Conservation (phyloP, 495 filamentous ascomycete species). For the Filosporella fistucella region DNA sequence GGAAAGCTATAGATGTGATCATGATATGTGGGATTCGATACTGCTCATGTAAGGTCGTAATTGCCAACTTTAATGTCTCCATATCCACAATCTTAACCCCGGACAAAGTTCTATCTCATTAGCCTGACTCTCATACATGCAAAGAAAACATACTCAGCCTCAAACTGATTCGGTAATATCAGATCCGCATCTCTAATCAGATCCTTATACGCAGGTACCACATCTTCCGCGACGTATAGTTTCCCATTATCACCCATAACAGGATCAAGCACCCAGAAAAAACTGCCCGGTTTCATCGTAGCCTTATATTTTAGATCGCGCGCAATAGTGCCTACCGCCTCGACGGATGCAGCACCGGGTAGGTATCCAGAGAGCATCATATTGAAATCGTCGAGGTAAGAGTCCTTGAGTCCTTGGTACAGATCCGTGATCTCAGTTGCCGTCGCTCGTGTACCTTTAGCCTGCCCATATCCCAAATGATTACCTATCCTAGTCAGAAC, state of each 20-base stretch:
- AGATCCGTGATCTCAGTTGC: conserved; percentile 80
- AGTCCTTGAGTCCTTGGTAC: conserved; percentile 78
- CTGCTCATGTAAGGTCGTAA: conserved; percentile 68
- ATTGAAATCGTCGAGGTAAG: conserved; percentile 78
- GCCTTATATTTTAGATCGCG: conserved; percentile 69
- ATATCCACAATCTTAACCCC: conserved; percentile 77
- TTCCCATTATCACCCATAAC: conserved; percentile 96
- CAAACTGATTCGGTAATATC: conserved; percentile 94
- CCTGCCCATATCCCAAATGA: conserved; percentile 84
- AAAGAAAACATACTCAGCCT: conserved; percentile 69
- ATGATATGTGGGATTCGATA: conserved; percentile 86
- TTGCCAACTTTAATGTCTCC: conserved; percentile 62
- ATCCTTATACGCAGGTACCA: conserved; percentile 84
- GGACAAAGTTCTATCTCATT: conserved; percentile 61
- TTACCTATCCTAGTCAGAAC: conserved; percentile 58
- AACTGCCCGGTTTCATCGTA: conserved; percentile 60
- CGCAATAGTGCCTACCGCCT: conserved; percentile 79
- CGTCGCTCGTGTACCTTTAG: conserved; percentile 74
- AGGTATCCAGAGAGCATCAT: conserved; percentile 93
- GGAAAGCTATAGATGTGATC: conserved; percentile 73
- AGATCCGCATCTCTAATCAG: conserved; percentile 78
- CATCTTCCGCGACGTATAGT: conserved; percentile 84
- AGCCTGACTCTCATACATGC: neutral
- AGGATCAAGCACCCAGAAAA: conserved; percentile 98
- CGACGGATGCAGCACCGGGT: conserved; percentile 75